Evolutionary conservation across 805 yeast species (phyloP).

Genomic region (Kazachstania bromeliacearum): DNA sequence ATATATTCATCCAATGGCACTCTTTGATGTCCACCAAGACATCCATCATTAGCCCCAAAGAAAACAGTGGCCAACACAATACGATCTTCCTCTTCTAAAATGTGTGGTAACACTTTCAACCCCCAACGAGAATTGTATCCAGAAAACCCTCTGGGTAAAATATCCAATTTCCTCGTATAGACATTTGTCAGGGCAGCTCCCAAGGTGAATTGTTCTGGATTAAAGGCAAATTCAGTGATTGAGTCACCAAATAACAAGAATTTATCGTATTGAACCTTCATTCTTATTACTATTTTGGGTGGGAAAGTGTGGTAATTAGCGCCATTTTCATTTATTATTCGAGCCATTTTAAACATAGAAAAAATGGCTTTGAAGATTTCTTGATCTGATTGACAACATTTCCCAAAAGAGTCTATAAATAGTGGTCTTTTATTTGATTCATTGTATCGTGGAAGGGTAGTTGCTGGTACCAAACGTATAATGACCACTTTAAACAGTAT

Average conservation of each 20-base stretch:
- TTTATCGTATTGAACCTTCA: constrained; percentile 26
- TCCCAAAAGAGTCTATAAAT: no score
- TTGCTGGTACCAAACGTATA: no score
- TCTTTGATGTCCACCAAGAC: constrained; percentile 34
- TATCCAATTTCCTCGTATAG: constrained; percentile 57
- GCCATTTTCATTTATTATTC: no score
- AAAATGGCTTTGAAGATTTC: no score
- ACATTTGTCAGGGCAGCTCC: constrained; percentile 41
- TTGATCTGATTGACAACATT: no score
- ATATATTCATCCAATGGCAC: constrained; percentile 44
- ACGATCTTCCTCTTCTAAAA: constrained; percentile 43
- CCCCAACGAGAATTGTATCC: constrained; percentile 71
- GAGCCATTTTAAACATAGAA: no score
- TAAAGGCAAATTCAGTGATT: constrained; percentile 36
- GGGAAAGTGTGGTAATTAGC: no score
- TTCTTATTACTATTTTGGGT: no score
- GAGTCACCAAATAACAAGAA: constrained; percentile 24
- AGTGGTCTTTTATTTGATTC: no score
- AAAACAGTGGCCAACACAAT: constrained; percentile 46
- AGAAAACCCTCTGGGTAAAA: constrained; percentile 63
- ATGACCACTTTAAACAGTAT: no score
- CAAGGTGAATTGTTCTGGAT: constrained; percentile 37
- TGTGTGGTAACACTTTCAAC: constrained; percentile 37
- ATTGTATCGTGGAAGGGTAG: no score
- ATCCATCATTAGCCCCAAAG: constrained; percentile 76